phyloP scores from a whole-genome alignment of 148 eudicot species.

The Vaccinium myrtillus region DNA sequence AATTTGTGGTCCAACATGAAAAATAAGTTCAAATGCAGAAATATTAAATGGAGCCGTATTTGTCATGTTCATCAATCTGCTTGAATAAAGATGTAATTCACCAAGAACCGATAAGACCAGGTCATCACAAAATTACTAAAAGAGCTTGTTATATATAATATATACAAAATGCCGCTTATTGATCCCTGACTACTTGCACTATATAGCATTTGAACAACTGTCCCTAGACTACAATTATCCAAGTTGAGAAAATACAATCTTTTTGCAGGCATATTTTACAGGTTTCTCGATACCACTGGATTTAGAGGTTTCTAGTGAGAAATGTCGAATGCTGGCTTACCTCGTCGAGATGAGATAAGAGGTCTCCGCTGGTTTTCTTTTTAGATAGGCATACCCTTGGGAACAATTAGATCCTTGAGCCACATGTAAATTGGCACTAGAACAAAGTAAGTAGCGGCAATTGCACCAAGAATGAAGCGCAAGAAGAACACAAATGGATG shows the following conservation, averaged over 20 bases:
- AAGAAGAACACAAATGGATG: slow-evolving; percentile 47
- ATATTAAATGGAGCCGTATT: not conserved
- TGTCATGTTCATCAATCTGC: not conserved
- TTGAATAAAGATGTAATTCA: not conserved
- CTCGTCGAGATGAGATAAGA: not conserved
- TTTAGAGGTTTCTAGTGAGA: not conserved
- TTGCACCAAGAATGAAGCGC: slow-evolving; percentile 64
- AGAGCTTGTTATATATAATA: not conserved
- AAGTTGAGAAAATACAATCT: not conserved
- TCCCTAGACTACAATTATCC: not conserved
- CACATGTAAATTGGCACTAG: slow-evolving; percentile 90
- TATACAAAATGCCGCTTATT: not conserved
- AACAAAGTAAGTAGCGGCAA: slow-evolving; percentile 65
- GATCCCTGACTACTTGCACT: not conserved
- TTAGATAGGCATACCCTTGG: slow-evolving; percentile 66
- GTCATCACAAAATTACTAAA: not conserved
- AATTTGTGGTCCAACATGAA: not conserved
- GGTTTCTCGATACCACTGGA: not conserved
- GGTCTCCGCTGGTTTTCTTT: not conserved
- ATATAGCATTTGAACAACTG: not conserved
- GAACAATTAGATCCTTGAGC: slow-evolving; percentile 76
- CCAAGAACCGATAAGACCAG: not conserved
- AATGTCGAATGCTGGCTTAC: not conserved
- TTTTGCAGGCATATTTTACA: not conserved
- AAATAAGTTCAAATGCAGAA: not conserved